Evolutionary conservation across 768 basidiomycete species (phyloP), one percentile per base, ranked within the genome.

Genomic region (Serendipita indica): DNA sequence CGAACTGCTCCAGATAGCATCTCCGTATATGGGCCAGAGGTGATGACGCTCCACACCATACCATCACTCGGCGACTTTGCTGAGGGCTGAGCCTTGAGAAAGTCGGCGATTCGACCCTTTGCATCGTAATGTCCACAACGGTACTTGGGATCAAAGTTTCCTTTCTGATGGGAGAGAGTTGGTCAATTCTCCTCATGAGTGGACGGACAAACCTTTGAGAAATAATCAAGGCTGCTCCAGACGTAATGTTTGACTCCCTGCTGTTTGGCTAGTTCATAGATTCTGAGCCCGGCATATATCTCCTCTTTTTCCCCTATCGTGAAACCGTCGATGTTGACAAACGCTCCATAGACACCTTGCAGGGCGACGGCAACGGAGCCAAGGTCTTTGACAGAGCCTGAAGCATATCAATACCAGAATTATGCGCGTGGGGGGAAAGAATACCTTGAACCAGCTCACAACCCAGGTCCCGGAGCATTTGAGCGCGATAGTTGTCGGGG

Each of bases 201-300:
- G n/a, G n/a, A 74, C 74, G 33, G 61, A 41, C 58, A 12, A 30
- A 74, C 74, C 69, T 74, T 74, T 64, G 67, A 67, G 3, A 64
- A 66, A 62, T 75, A 75, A 60, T 74, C 73, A 16, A 75, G 62
- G 60, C 67, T 72, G 62, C 73, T 73, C 69, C 70, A 76, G 22
- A 76, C 67, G 45, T 71, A 71, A 62, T 76, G 75, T 22, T 69
- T 64, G 61, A 73, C 63, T 10, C 62, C 61, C 12, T 62, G 67
- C 30, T 70, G 67, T 54, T 72, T 69, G 2, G 74, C 72, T 6
- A 67, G 63, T 60, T 76, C 75, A 61, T 72, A 75, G 10, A 76
- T 71, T 57, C 72, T 67, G 57, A 75, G 70, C 1, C 72, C 74
- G 13, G 64, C 58, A 67, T 72, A 67, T 0, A 73, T 69, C 63